Conservation (phyloP, 805 yeast genomes). For the Schwanniomyces pseudopolymorphus region DNA sequence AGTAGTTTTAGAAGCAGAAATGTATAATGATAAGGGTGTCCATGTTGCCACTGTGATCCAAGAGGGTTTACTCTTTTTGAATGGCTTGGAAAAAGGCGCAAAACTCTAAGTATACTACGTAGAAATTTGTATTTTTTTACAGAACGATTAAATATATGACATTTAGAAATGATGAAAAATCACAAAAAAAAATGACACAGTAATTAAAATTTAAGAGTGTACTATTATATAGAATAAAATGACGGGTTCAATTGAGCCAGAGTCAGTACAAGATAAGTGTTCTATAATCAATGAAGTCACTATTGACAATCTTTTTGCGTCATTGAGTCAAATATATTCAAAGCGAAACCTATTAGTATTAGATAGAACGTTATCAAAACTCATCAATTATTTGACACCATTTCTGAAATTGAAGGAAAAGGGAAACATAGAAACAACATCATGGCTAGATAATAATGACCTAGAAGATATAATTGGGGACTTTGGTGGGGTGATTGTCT, state of each 20-base stretch:
- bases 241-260: not conserved
- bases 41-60: conserved; percentile 63
- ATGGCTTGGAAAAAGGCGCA: conserved; percentile 13
- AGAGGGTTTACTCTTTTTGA: conserved; percentile 54
- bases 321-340: conserved; percentile 24
- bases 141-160: not conserved
- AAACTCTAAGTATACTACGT: conserved; percentile 7
- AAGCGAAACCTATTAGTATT: conserved; percentile 35
- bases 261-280: not conserved
- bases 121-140: not conserved
- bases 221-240: not conserved
- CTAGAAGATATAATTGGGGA: conserved; percentile 9
- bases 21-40: conserved; percentile 48
- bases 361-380: conserved; percentile 47
- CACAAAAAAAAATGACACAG: not conserved
- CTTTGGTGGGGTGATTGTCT: conserved; percentile 18
- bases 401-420: conserved; percentile 51
- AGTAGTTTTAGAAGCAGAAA: conserved; percentile 57
- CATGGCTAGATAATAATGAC: conserved; percentile 40
- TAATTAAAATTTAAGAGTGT: not conserved
- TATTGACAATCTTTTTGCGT: conserved; percentile 16
- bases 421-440: conserved; percentile 48
- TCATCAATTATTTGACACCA: conserved; percentile 55
- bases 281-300: conserved; percentile 16
- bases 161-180: not conserved